Evolutionary conservation across 176 grass and related monocot genomes (phyloP).

Genomic region (Oryza nivara): DNA sequence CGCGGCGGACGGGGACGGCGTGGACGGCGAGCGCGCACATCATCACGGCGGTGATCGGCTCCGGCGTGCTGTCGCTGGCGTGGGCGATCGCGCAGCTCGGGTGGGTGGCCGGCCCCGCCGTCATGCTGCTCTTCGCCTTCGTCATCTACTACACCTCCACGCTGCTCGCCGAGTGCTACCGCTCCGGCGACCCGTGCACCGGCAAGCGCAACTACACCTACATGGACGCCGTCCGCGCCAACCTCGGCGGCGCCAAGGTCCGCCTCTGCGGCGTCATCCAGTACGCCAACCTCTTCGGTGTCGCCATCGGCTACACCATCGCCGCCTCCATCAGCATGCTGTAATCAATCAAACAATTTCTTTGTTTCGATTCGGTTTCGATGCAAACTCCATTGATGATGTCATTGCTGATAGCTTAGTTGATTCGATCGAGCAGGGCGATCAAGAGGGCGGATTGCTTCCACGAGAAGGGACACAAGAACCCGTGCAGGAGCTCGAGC

Average conservation of each 20-base stretch:
- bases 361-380: not conserved
- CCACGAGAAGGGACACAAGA: constrained; percentile 48
- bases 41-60: constrained; percentile 91
- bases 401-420: not conserved
- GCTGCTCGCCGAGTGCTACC: constrained; percentile 88
- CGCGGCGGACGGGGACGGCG: constrained; percentile 59
- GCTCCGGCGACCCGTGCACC: constrained; percentile 56
- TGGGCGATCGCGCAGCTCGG: constrained; percentile 97
- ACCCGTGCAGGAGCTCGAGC: constrained; percentile 53
- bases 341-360: constrained; percentile 9
- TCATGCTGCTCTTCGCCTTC: constrained; percentile 92
- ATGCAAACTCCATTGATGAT: not conserved
- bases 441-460: constrained; percentile 61
- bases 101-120: constrained; percentile 74
- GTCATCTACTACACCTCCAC: constrained; percentile 96
- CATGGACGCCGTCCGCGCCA: constrained; percentile 83
- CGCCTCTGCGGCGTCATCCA: constrained; percentile 60
- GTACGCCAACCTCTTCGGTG: constrained; percentile 74
- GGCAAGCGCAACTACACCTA: constrained; percentile 97
- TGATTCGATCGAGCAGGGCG: constrained; percentile 29
- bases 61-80: constrained; percentile 83
- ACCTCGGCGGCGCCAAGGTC: constrained; percentile 72
- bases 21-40: constrained; percentile 98
- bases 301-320: constrained; percentile 77
- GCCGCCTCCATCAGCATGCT: constrained; percentile 81